A percentile compares a stretch with the other conserved stretches of the same genome.
Evolutionary conservation across 2,329 filamentous ascomycete genomes (phyloP).

Genomic region (Fusarium coffeatum): DNA sequence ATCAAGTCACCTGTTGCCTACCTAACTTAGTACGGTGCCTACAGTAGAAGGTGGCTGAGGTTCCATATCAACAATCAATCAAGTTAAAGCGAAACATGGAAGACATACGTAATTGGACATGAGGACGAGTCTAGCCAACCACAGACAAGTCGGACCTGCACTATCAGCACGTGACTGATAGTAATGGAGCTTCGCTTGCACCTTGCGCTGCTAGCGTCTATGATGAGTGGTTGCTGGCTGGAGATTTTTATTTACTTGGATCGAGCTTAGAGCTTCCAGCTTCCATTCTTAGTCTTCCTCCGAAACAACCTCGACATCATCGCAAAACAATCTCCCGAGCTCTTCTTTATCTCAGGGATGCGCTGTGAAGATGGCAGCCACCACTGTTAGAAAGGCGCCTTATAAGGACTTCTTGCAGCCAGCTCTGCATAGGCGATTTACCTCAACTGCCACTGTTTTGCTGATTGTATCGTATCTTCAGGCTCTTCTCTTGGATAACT

Average conservation of each 20-base stretch:
- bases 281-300: conserved; percentile 16
- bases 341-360: conserved; percentile 54
- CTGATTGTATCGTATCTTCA: conserved; percentile 78
- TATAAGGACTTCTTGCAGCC: conserved; percentile 95
- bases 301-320: conserved; percentile 31
- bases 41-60: conserved; percentile 38
- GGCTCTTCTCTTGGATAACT: conserved; percentile 75
- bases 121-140: conserved; percentile 28
- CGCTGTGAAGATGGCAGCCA: conserved; percentile 62
- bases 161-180: conserved; percentile 50
- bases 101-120: conserved; percentile 48
- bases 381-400: conserved; percentile 66
- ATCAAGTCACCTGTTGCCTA: conserved; percentile 44
- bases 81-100: conserved; percentile 16
- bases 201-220: conserved; percentile 35
- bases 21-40: conserved; percentile 19
- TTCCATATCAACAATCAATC: conserved; percentile 24
- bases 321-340: conserved; percentile 29
- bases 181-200: conserved; percentile 11
- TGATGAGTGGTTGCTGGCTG: conserved; percentile 47
- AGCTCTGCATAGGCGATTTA: conserved; percentile 86
- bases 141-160: conserved; percentile 31
- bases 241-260: conserved; percentile 52
- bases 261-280: conserved; percentile 29
- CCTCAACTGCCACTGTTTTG: conserved; percentile 77